Percentiles rank a stretch among this genome's conserved stretches.
phyloP scores from a whole-genome alignment of 2,329 filamentous ascomycete genomes.

The Celoporthe dispersa region DNA sequence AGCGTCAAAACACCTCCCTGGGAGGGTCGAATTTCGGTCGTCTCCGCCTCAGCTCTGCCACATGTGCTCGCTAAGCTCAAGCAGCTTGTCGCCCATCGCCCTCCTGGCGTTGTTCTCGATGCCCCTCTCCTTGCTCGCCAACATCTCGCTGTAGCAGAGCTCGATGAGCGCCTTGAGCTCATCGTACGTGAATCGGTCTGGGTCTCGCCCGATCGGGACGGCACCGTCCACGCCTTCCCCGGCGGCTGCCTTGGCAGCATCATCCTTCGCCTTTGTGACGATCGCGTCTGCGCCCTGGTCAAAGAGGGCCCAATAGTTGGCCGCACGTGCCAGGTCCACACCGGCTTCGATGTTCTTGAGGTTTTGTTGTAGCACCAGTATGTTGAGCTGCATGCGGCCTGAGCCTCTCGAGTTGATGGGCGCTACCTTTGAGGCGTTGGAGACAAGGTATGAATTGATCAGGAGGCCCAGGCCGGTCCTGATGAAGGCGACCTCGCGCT shows the following conservation, averaged over 20 bases:
- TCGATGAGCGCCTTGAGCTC: conserved; percentile 69
- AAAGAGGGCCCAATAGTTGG: conserved; percentile 73
- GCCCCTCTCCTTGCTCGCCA: conserved; percentile 69
- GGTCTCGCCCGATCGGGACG: conserved; percentile 35
- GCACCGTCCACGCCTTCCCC: conserved; percentile 36
- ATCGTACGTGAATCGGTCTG: conserved; percentile 63
- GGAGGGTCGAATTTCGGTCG: neutral
- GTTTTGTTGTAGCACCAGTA: conserved; percentile 93
- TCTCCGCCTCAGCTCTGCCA: conserved; percentile 57
- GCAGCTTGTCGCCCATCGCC: conserved; percentile 70
- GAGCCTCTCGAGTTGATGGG: conserved; percentile 86
- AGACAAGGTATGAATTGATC: conserved; percentile 78
- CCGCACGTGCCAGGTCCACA: conserved; percentile 65
- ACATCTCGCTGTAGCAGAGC: conserved; percentile 69
- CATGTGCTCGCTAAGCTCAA: conserved; percentile 73
- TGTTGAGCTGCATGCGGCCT: conserved; percentile 89
- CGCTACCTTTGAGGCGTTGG: conserved; percentile 70
- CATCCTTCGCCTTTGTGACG: conserved; percentile 63
- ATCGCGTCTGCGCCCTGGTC: conserved; percentile 67
- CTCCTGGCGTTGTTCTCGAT: conserved; percentile 69
- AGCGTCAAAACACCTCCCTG: neutral
- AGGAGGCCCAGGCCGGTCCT: conserved; percentile 76
- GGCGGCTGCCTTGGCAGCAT: conserved; percentile 42
- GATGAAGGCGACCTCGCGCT: conserved; percentile 74
- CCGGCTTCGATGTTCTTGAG: conserved; percentile 86